Conservation (phyloP, 2,329 filamentous ascomycete species). For the Metarhizium brunneum region DNA sequence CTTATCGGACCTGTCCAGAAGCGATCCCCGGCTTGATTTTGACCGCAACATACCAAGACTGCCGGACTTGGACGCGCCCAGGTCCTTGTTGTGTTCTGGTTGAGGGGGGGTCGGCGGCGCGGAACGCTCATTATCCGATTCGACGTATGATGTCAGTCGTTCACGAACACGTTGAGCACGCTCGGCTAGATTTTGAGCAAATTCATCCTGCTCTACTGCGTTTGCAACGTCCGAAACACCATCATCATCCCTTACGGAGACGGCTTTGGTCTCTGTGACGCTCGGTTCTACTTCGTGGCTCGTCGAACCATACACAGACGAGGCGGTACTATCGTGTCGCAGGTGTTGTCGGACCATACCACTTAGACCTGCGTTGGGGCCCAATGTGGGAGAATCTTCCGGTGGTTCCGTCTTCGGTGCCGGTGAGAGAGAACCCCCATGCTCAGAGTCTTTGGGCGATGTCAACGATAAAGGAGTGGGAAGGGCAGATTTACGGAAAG, state of each 20-base stretch:
- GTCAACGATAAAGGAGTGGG: slow-evolving; percentile 32
- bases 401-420: slow-evolving; percentile 15
- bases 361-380: slow-evolving; percentile 60
- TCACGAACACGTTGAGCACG: slow-evolving; percentile 64
- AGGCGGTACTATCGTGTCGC: slow-evolving; percentile 69
- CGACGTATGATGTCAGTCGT: slow-evolving; percentile 59
- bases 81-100: slow-evolving; percentile 25
- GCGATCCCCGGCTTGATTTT: slow-evolving; percentile 59
- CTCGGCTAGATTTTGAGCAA: slow-evolving; percentile 62
- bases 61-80: slow-evolving; percentile 33
- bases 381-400: slow-evolving; percentile 71
- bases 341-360: slow-evolving; percentile 80
- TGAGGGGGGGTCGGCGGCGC: slow-evolving; percentile 20
- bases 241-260: not conserved
- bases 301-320: slow-evolving; percentile 60
- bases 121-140: slow-evolving; percentile 42
- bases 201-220: slow-evolving; percentile 52
- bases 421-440: slow-evolving; percentile 13
- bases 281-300: slow-evolving; percentile 17
- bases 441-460: slow-evolving; percentile 17
- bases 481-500: slow-evolving; percentile 36
- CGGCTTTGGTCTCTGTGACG: not conserved
- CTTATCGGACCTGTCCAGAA: slow-evolving; percentile 37
- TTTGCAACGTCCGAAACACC: not conserved
- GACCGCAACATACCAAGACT: slow-evolving; percentile 54